Conservation (phyloP, 768 basidiomycete species). For the Suillus variegatus region DNA sequence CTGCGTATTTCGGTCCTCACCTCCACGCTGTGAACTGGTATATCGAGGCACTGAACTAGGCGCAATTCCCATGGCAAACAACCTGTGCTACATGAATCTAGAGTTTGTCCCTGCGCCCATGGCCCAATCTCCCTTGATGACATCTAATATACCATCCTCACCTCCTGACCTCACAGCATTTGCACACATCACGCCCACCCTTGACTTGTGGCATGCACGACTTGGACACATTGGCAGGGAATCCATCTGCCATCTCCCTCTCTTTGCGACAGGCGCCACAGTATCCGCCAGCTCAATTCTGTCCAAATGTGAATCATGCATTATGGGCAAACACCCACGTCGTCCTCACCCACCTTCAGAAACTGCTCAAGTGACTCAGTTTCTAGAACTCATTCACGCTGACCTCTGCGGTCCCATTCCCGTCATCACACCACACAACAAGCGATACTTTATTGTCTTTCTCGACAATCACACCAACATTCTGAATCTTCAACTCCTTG, state of each 20-base stretch:
- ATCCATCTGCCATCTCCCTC: background rate
- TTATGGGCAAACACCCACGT: background rate
- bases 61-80: background rate
- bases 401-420: constrained; percentile 24
- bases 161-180: background rate
- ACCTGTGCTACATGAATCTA: background rate
- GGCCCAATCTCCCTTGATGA: too few relatives aligned
- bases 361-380: rapidly evolving
- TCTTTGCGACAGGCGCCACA: background rate
- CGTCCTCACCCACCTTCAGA: background rate
- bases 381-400: background rate
- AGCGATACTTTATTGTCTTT: constrained; percentile 15
- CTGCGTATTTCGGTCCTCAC: background rate
- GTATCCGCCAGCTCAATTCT: background rate
- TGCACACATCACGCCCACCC: background rate
- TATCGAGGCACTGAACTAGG: constrained; percentile 1
- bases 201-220: background rate
- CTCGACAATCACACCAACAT: constrained; percentile 16
- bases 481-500: constrained; percentile 11
- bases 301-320: background rate
- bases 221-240: background rate
- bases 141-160: background rate
- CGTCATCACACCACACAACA: constrained; percentile 13
- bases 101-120: background rate
- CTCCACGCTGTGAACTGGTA: background rate